phyloP scores from a whole-genome alignment of 2,329 filamentous ascomycete species.

The Aaosphaeria pasadenensis region DNA sequence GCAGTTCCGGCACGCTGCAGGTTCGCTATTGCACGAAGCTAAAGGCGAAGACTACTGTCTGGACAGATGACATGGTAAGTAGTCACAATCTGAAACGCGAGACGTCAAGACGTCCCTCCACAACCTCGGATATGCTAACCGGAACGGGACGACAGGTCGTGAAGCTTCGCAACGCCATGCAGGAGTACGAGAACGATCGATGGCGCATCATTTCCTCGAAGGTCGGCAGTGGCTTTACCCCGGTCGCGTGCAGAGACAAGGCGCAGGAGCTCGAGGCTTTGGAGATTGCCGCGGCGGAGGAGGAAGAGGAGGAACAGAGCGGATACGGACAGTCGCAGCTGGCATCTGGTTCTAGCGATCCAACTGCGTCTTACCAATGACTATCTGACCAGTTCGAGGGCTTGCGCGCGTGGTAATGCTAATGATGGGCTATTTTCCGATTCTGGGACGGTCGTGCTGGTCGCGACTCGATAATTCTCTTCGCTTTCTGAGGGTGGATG shows the following conservation, averaged over 20 bases:
- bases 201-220: constrained; percentile 92
- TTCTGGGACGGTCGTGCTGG: constrained; percentile 27
- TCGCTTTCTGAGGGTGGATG: constrained; percentile 3
- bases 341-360: constrained; percentile 27
- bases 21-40: constrained; percentile 94
- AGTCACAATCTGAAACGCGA: constrained; percentile 29
- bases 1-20: constrained; percentile 86
- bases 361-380: constrained; percentile 33
- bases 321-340: constrained; percentile 31
- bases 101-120: constrained; percentile 30
- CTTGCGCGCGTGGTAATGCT: constrained; percentile 22
- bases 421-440: constrained; percentile 7
- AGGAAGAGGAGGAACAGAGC: constrained; percentile 23
- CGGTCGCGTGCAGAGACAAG: constrained; percentile 81
- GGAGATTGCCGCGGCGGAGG: constrained; percentile 22
- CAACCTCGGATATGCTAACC: constrained; percentile 32
- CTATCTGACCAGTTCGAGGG: constrained; percentile 30
- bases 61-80: constrained; percentile 89
- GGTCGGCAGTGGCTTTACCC: constrained; percentile 85
- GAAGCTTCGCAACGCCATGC: constrained; percentile 71
- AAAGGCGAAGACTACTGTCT: constrained; percentile 88
- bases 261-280: constrained; percentile 57
- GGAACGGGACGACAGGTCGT: constrained; percentile 58
- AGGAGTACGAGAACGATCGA: constrained; percentile 86
- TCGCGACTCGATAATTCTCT: constrained; percentile 16